Conservation (phyloP, 257 asterid genomes). For the Solanum paucissectum region DNA sequence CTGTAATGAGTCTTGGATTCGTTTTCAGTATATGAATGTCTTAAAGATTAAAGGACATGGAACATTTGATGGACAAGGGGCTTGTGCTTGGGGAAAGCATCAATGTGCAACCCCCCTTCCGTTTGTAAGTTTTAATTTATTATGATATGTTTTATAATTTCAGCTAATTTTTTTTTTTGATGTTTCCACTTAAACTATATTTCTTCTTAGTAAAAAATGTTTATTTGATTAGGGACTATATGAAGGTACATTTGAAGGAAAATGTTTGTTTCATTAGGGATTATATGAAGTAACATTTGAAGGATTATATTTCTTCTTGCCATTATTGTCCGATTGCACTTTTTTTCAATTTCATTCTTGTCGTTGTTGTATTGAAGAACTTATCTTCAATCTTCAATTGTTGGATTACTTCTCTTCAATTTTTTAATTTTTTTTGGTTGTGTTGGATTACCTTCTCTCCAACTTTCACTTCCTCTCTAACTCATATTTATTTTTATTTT, state of each 20-base stretch:
- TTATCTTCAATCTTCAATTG: no score
- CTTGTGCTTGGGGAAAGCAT: neutral
- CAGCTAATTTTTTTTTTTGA: neutral
- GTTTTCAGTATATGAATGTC: neutral
- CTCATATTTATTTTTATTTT: no score
- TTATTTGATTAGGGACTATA: neutral
- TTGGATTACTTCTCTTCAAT: neutral
- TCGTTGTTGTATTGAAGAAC: no score
- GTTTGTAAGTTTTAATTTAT: neutral
- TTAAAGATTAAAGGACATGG: neutral
- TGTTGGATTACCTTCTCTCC: neutral
- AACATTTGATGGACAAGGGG: conserved; percentile 2
- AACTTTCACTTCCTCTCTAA: no score
- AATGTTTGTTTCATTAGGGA: no score
- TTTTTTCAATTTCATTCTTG: no score
- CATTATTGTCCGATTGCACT: no score
- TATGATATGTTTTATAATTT: neutral
- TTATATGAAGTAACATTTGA: no score
- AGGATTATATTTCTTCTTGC: no score
- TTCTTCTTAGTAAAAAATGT: neutral
- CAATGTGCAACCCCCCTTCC: neutral
- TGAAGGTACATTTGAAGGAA: neutral
- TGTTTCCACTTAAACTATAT: neutral
- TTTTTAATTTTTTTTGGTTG: no score
- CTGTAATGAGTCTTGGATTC: neutral